These are phyloP conservation scores for Amanita muscaria DNA, from an alignment of 768 basidiomycete genomes.

Conservation along the genomic window DNA sequence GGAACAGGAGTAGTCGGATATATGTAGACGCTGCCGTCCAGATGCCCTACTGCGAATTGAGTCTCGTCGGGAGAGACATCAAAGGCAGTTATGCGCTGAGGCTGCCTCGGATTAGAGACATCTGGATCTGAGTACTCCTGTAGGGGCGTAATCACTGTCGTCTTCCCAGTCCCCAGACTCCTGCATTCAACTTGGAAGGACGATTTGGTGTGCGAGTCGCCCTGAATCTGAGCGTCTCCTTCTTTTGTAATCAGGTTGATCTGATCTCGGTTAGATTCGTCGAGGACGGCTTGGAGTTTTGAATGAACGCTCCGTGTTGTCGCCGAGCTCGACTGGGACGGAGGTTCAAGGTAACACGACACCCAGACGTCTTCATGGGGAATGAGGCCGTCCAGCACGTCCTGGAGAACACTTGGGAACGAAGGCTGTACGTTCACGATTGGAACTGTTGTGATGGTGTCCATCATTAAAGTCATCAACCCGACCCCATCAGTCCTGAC, in stretches of 20 bases:
- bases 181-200: conserved; percentile 19
- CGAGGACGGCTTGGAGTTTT: conserved; percentile 44
- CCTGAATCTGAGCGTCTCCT: conserved; percentile 36
- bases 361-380: conserved; percentile 63
- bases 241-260: conserved; percentile 38
- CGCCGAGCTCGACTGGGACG: too few species aligned
- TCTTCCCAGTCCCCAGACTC: conserved; percentile 28
- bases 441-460: conserved; percentile 27
- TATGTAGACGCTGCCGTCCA: conserved; percentile 49
- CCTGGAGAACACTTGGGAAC: conserved; percentile 49
- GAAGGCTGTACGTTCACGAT: conserved; percentile 53
- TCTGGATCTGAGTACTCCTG: conserved; percentile 43
- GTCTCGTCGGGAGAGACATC: conserved; percentile 51
- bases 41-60: conserved; percentile 51
- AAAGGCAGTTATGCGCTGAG: conserved; percentile 54
- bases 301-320: conserved; percentile 32
- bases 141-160: conserved; percentile 39
- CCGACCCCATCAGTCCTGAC: background rate
- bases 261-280: conserved; percentile 43
- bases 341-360: conserved; percentile 70
- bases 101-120: conserved; percentile 35
- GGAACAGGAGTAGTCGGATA: conserved; percentile 28
- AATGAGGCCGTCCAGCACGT: conserved; percentile 51
- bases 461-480: background rate
- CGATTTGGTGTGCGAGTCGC: conserved; percentile 13